A percentile compares a stretch with the other conserved stretches of the same genome.
Conservation (phyloP, 2,329 filamentous ascomycete genomes). For the Hawksworthiomyces lignivorus region DNA sequence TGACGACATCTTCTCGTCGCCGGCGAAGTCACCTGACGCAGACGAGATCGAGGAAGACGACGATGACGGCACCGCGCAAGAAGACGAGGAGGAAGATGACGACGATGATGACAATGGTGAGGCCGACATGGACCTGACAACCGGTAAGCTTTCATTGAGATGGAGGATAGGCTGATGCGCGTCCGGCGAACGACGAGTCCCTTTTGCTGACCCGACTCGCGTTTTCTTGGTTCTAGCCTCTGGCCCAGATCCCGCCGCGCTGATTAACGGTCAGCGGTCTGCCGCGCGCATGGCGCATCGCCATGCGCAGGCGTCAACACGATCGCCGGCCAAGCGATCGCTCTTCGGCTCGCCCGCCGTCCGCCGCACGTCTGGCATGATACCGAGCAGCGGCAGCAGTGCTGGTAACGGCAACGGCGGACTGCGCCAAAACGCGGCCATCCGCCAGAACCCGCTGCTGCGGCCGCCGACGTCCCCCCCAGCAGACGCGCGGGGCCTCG, state of each 20-base stretch:
- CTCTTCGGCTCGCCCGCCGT: slow-evolving; percentile 53
- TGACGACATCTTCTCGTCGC: slow-evolving; percentile 83
- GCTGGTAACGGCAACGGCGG: not conserved
- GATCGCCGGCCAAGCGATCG: slow-evolving; percentile 59
- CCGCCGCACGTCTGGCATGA: slow-evolving; percentile 19
- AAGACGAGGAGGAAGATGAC: slow-evolving; percentile 24
- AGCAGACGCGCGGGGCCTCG: slow-evolving; percentile 22
- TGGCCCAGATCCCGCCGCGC: slow-evolving; percentile 45
- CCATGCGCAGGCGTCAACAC: slow-evolving; percentile 25
- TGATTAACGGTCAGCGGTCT: slow-evolving; percentile 43
- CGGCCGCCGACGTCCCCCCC: slow-evolving; percentile 44
- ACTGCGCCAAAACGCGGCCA: slow-evolving; percentile 1
- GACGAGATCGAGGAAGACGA: slow-evolving; percentile 24
- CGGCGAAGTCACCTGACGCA: slow-evolving; percentile 43
- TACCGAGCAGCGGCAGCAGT: too few species aligned
- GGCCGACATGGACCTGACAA: slow-evolving; percentile 45
- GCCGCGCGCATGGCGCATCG: slow-evolving; percentile 39
- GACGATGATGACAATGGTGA: slow-evolving; percentile 22
- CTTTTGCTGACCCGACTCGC: not conserved
- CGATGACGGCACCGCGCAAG: slow-evolving; percentile 22
- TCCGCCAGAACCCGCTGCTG: slow-evolving; percentile 42
- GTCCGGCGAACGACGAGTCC: too few species aligned
- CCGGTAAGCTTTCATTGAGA: too few species aligned
- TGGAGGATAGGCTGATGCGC: too few species aligned
- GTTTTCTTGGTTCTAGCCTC: slow-evolving; percentile 28